Conservation (phyloP, 805 yeast genomes). For the Kodamaea laetipori region DNA sequence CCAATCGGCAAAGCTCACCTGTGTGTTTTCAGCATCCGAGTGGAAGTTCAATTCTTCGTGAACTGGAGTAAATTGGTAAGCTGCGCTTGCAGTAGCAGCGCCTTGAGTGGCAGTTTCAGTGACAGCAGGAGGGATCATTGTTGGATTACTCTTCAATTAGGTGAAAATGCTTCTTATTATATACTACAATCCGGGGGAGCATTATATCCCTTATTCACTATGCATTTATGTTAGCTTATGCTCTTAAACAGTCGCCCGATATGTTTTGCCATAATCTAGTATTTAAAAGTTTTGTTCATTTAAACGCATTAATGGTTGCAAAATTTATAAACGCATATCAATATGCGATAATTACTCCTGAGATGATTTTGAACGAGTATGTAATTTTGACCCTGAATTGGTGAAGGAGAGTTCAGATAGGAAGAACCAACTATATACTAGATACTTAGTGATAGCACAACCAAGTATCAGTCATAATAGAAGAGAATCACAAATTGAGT, state of each 20-base stretch:
- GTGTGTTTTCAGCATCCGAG: slow-evolving; percentile 25
- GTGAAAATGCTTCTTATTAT: not conserved
- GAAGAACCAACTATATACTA: too few species aligned
- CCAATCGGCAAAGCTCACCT: slow-evolving; percentile 57
- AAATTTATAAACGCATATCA: slow-evolving; percentile 5
- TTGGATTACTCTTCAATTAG: not conserved
- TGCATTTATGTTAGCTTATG: not conserved
- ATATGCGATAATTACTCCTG: not conserved
- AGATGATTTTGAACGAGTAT: not conserved
- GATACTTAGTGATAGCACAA: too few species aligned
- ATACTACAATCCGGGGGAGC: too few species aligned
- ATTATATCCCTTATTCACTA: not conserved
- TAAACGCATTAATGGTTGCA: slow-evolving; percentile 6
- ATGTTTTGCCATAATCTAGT: not conserved
- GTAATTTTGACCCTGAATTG: not conserved
- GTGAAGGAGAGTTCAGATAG: too few species aligned
- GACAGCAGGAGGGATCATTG: slow-evolving; percentile 40
- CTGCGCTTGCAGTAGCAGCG: slow-evolving; percentile 21
- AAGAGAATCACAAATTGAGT: too few species aligned
- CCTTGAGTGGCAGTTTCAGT: slow-evolving; percentile 19
- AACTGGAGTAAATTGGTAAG: slow-evolving; percentile 14
- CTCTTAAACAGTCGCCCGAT: slow-evolving; percentile 4
- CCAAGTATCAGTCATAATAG: too few species aligned
- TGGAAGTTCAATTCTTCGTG: slow-evolving; percentile 9
- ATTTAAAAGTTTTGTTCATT: not conserved